Percentiles rank a stretch among this genome's conserved stretches.
Evolutionary conservation across 208 protist species (phyloP).

Genomic region (Trypanosoma theileri): DNA sequence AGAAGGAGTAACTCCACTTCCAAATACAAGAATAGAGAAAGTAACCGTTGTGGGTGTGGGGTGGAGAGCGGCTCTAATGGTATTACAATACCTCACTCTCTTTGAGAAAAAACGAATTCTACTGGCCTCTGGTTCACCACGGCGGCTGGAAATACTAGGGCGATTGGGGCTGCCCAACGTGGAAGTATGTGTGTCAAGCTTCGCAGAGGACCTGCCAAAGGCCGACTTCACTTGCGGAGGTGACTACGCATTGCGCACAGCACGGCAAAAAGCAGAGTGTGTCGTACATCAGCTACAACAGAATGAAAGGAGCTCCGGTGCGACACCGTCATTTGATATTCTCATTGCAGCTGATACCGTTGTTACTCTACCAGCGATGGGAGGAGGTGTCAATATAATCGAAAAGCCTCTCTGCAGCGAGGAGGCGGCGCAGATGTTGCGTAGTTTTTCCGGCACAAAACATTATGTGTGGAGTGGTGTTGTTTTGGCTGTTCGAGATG

Average conservation of each 20-base stretch:
- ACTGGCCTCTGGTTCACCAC: slow-evolving; percentile 41
- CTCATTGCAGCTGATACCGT: slow-evolving; percentile 47
- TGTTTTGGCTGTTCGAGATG: slow-evolving; percentile 25
- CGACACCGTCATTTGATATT: slow-evolving; percentile 27
- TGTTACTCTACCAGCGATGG: slow-evolving; percentile 15
- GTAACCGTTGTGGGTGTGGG: no score
- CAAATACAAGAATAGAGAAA: no score
- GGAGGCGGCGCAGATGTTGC: slow-evolving; percentile 35
- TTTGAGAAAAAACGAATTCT: slow-evolving; percentile 33
- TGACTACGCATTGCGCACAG: slow-evolving; percentile 37
- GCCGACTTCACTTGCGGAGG: slow-evolving; percentile 26
- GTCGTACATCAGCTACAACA: slow-evolving; percentile 23
- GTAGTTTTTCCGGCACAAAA: slow-evolving; percentile 23
- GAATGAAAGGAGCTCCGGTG: background rate
- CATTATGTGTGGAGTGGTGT: slow-evolving; percentile 43
- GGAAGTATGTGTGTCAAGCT: slow-evolving; percentile 29
- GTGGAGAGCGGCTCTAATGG: slow-evolving; percentile 1
- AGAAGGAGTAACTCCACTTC: no score
- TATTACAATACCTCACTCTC: slow-evolving; percentile 32
- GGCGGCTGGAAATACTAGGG: slow-evolving; percentile 35
- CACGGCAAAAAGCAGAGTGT: slow-evolving; percentile 31
- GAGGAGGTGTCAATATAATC: slow-evolving; percentile 28
- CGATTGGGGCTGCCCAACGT: slow-evolving; percentile 30
- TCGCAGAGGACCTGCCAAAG: slow-evolving; percentile 42
- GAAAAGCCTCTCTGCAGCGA: slow-evolving; percentile 33